phyloP scores from a whole-genome alignment of 139 green algal genomes.

The Microglena sp. region DNA sequence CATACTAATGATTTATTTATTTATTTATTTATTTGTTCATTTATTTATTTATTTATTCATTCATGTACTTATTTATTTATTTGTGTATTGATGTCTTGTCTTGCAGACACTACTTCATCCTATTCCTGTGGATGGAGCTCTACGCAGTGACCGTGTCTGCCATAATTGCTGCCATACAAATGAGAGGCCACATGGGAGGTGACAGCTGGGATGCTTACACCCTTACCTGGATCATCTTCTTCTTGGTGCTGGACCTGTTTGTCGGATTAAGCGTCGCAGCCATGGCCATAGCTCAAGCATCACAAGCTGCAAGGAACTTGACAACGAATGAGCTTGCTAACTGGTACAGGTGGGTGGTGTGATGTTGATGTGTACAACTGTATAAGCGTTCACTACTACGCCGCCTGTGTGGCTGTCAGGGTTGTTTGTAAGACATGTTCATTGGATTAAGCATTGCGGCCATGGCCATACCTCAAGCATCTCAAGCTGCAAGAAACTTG shows the following conservation, averaged over 20 bases:
- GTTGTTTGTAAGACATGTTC: too few species aligned
- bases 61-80: too few species aligned
- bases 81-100: too few species aligned
- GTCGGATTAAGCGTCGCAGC: conserved; percentile 70
- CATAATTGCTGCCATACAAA: conserved; percentile 36
- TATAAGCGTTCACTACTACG: too few species aligned
- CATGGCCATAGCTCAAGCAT: conserved; percentile 66
- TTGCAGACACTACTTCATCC: conserved; percentile 59
- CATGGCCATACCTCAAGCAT: neutral
- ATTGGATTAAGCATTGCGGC: neutral
- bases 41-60: too few species aligned
- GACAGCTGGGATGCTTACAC: neutral
- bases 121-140: conserved; percentile 80
- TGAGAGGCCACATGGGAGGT: conserved; percentile 11
- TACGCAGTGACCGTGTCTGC: conserved; percentile 46
- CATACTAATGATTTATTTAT: too few species aligned
- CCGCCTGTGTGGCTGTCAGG: too few species aligned
- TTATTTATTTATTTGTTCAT: too few species aligned
- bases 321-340: conserved; percentile 97
- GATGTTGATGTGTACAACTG: too few species aligned
- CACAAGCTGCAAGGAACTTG: conserved; percentile 63
- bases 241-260: conserved; percentile 71
- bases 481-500: neutral
- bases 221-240: conserved; percentile 45
- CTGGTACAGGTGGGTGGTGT: conserved; percentile 69